These are phyloP conservation scores for Candida tallmaniae DNA, from an alignment of 805 yeast species.

Conservation along the genomic window DNA sequence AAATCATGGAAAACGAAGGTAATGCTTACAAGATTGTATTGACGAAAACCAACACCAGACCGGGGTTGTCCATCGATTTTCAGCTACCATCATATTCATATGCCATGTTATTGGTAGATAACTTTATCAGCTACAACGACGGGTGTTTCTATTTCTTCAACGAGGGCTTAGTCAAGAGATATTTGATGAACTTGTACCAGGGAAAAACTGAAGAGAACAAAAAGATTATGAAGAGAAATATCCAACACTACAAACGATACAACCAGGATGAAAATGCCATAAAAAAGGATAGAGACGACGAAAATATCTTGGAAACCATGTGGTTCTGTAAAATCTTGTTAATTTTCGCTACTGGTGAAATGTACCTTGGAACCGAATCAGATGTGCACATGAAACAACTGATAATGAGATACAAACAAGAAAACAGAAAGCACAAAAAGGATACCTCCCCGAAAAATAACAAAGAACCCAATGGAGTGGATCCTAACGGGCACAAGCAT, in stretches of 20 bases:
- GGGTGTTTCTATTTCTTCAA: constrained; percentile 83
- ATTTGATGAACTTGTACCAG: constrained; percentile 58
- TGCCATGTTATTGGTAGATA: constrained; percentile 70
- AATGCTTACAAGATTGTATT: constrained; percentile 69
- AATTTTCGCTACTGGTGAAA: constrained; percentile 76
- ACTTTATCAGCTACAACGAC: constrained; percentile 73
- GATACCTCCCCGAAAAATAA: constrained; percentile 1
- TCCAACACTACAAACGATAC: constrained; percentile 17
- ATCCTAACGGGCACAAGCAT: constrained; percentile 12
- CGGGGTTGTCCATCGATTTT: constrained; percentile 65
- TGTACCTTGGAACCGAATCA: constrained; percentile 75
- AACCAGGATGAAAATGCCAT: constrained; percentile 36
- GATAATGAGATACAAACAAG: constrained; percentile 13
- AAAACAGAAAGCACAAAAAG: constrained; percentile 11
- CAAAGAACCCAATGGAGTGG: constrained; percentile 13
- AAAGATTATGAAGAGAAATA: constrained; percentile 33
- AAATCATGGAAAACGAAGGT: constrained; percentile 65
- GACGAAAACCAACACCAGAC: constrained; percentile 63
- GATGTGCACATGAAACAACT: constrained; percentile 49
- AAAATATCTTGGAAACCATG: constrained; percentile 66
- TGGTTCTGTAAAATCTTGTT: constrained; percentile 76
- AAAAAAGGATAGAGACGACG: constrained; percentile 42
- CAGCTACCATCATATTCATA: constrained; percentile 73
- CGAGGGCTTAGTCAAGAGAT: constrained; percentile 72
- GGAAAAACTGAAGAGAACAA: constrained; percentile 39